phyloP scores from a whole-genome alignment of 495 filamentous ascomycete genomes.

The Tetracladium setigerum region DNA sequence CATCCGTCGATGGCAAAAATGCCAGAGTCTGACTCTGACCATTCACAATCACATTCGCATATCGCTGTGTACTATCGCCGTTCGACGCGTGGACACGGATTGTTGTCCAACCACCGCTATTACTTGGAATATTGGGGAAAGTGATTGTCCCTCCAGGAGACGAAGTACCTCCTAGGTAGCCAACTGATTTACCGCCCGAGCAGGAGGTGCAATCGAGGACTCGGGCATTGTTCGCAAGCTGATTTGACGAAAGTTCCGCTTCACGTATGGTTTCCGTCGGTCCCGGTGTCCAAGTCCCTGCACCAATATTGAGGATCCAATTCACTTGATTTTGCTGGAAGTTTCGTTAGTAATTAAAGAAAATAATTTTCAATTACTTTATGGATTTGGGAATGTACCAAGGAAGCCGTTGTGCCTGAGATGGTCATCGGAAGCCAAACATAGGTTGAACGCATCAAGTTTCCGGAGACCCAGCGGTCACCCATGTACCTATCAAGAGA shows the following conservation, averaged over 20 bases:
- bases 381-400: constrained; percentile 23
- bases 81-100: constrained; percentile 47
- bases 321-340: constrained; percentile 37
- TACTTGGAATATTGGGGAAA: constrained; percentile 36
- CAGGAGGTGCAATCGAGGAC: constrained; percentile 34
- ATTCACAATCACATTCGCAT: constrained; percentile 50
- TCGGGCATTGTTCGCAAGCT: constrained; percentile 16
- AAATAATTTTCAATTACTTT: neutral
- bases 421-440: constrained; percentile 59
- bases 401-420: constrained; percentile 41
- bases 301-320: constrained; percentile 41
- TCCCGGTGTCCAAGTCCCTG: constrained; percentile 30
- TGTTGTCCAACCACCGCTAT: constrained; percentile 38
- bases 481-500: constrained; percentile 62
- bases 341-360: constrained; percentile 4
- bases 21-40: constrained; percentile 40
- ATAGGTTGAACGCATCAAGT: constrained; percentile 54
- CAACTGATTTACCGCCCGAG: constrained; percentile 36
- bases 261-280: constrained; percentile 44
- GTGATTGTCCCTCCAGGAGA: constrained; percentile 32
- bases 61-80: constrained; percentile 41
- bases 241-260: constrained; percentile 30
- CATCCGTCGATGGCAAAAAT: constrained; percentile 35
- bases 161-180: constrained; percentile 46
- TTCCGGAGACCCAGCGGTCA: constrained; percentile 52